Conservation (phyloP, 768 basidiomycete species). For the Lactarius hatsudake region DNA sequence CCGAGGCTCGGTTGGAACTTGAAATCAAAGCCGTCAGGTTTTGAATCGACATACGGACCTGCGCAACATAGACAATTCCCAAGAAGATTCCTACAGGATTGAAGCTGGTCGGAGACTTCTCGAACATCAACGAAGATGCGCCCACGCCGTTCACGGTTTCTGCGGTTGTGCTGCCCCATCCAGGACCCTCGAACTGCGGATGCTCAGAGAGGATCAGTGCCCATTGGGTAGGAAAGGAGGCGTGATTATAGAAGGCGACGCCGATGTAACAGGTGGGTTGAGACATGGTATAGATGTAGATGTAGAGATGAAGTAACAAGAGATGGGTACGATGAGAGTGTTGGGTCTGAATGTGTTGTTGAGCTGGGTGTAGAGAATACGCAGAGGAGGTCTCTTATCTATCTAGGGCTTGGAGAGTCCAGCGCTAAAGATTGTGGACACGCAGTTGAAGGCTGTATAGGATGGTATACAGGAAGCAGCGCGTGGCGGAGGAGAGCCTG, state of each 20-base stretch:
- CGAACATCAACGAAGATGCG: not conserved
- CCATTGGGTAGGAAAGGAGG: conserved; percentile 7
- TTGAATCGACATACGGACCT: not conserved
- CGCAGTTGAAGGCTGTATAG: not conserved
- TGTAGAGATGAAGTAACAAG: not conserved
- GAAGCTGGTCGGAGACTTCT: not conserved
- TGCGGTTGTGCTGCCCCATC: conserved; percentile 3
- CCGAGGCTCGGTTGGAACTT: conserved; percentile 3
- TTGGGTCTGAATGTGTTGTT: not conserved
- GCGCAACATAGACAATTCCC: not conserved
- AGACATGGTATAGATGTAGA: not conserved
- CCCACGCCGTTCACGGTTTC: conserved; percentile 3
- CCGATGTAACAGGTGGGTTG: conserved; percentile 2
- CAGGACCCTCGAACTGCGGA: not conserved
- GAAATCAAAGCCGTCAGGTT: not conserved
- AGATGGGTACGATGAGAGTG: not conserved
- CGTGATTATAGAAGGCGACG: not conserved
- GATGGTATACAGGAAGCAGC: not conserved
- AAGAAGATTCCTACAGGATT: not conserved
- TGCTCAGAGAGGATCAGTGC: not conserved
- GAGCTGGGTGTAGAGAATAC: not conserved
- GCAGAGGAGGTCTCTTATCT: not conserved
- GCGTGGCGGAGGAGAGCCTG: not conserved
- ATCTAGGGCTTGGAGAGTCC: not conserved
- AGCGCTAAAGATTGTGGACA: not conserved